These are phyloP conservation scores for Boletus insuetus DNA, from an alignment of 768 basidiomycete species.

Conservation along the genomic window DNA sequence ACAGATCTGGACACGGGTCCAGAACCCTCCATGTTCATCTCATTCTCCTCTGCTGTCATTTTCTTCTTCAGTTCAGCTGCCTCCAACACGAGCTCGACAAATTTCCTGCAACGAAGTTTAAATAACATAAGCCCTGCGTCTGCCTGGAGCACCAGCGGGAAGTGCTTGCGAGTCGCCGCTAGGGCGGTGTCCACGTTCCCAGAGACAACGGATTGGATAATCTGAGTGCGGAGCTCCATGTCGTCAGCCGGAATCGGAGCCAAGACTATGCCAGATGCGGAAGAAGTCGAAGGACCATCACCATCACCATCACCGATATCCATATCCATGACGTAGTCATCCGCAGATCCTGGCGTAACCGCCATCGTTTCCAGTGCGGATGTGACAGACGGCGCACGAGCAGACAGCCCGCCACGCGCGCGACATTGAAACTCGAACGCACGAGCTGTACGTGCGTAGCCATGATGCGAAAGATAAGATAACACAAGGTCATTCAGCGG, in stretches of 20 bases:
- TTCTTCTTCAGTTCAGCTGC: constrained; percentile 68
- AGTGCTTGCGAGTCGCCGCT: constrained; percentile 49
- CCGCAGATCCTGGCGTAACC: constrained; percentile 12
- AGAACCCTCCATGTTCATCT: constrained; percentile 28
- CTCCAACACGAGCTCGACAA: constrained; percentile 77
- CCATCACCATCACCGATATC: constrained; percentile 25
- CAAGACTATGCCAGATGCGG: constrained; percentile 11
- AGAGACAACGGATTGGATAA: constrained; percentile 62
- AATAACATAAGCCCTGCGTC: constrained; percentile 74
- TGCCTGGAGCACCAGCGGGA: constrained; percentile 62
- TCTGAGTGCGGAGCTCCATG: constrained; percentile 65
- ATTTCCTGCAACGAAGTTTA: constrained; percentile 80
- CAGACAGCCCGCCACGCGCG: constrained; percentile 24
- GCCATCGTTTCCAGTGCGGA: constrained; percentile 1
- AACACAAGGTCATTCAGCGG: constrained; percentile 72
- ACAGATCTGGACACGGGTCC: constrained; percentile 25
- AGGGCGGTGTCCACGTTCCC: constrained; percentile 76
- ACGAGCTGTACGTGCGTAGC: constrained; percentile 69
- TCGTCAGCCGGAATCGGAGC: constrained; percentile 41
- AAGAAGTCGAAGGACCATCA: constrained; percentile 11
- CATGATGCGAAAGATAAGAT: constrained; percentile 81
- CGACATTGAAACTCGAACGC: constrained; percentile 58
- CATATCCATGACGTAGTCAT: constrained; percentile 51
- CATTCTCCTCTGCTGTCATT: constrained; percentile 44
- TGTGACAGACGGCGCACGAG: background rate